A percentile compares a stretch with the other conserved stretches of the same genome.
These are phyloP conservation scores for Byssothecium circinans DNA, from an alignment of 2,329 filamentous ascomycete genomes.

Conservation along the genomic window DNA sequence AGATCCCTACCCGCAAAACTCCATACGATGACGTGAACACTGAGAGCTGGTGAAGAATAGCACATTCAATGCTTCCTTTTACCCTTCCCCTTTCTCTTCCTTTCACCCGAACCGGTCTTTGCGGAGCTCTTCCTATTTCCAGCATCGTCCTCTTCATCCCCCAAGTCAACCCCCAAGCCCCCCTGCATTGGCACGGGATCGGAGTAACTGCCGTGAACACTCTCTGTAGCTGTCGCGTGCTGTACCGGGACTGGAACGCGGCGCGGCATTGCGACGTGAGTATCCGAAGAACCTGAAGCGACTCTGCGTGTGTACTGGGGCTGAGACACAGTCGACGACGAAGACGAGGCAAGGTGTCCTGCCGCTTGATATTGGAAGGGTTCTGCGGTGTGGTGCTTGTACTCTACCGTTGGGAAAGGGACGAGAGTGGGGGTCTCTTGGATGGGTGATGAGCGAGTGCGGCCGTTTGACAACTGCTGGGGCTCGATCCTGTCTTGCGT, in stretches of 20 bases:
- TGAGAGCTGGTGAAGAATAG: neutral
- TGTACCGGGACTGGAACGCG: constrained; percentile 39
- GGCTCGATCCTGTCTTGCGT: constrained; percentile 16
- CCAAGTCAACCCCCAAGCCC: constrained; percentile 11
- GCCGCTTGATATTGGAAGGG: constrained; percentile 39
- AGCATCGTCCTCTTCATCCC: constrained; percentile 10
- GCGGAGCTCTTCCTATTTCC: constrained; percentile 16
- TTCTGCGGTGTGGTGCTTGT: constrained; percentile 26
- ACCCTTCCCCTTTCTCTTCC: constrained; percentile 28
- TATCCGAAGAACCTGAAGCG: constrained; percentile 24
- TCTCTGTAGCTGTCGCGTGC: constrained; percentile 14
- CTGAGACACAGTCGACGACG: constrained; percentile 17
- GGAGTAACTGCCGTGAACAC: constrained; percentile 21
- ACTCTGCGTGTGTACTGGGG: constrained; percentile 34
- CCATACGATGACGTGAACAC: constrained; percentile 2
- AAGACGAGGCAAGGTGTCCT: constrained; percentile 24
- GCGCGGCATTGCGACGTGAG: constrained; percentile 36
- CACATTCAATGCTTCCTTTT: constrained; percentile 19
- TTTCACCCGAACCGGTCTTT: constrained; percentile 16
- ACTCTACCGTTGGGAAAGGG: constrained; percentile 30
- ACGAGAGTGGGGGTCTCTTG: constrained; percentile 27
- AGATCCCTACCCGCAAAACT: neutral
- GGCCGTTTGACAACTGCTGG: constrained; percentile 14
- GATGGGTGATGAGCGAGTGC: constrained; percentile 24
- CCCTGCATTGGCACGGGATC: constrained; percentile 23